Evolutionary conservation across 331 rosid species (phyloP), one percentile per base, ranked within the genome.

Genomic region (Acacia concinna): DNA sequence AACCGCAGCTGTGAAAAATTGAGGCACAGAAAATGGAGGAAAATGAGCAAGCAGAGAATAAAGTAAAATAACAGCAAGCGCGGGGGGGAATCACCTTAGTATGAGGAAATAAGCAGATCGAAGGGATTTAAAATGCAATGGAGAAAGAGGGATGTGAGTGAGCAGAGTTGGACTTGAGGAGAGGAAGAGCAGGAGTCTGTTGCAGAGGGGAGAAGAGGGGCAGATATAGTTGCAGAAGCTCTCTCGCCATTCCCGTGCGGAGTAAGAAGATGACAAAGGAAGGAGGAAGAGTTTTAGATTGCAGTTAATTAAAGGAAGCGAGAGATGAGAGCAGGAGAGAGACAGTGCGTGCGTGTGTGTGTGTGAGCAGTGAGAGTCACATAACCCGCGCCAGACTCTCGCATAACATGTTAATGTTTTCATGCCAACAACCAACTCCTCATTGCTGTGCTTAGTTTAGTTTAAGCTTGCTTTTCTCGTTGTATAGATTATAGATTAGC

Each of bases 251-350:
- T 84, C 79, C 57, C 51, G 85, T 80, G 73, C 77, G 6, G 37
- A 75, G 83, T 15, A 56, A 81, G 82, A 86, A 86, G 83, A 86
- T 27, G 88, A 82, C 93, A 91, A 88, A 80, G 76, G 49, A 15
- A 20, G 30, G 52, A 2, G 31, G 25, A 64, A 2, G 59, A 54
- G 71, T 25, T 41, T 5, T 12, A 40, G 37, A 41, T 40, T 68
- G 74, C 56, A 43, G 49, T 12, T 23, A 25, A 68, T 68, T 13
- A 25, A 68, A 68, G 74, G 56, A 41, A 68, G 74, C 34, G 74
- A 68, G 5, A 2, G 51, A 41, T 67, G 38, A 37, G 49, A 13
- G 72, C 6, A 1, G 11, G 21, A 13, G 73, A 12, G 52, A 38
- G 52, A 7, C 4, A 4, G 34, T 21, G 17, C 15, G 15, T 57